These are phyloP conservation scores for Chlorella sorokiniana DNA, from an alignment of 139 green algal species.

Conservation along the genomic window DNA sequence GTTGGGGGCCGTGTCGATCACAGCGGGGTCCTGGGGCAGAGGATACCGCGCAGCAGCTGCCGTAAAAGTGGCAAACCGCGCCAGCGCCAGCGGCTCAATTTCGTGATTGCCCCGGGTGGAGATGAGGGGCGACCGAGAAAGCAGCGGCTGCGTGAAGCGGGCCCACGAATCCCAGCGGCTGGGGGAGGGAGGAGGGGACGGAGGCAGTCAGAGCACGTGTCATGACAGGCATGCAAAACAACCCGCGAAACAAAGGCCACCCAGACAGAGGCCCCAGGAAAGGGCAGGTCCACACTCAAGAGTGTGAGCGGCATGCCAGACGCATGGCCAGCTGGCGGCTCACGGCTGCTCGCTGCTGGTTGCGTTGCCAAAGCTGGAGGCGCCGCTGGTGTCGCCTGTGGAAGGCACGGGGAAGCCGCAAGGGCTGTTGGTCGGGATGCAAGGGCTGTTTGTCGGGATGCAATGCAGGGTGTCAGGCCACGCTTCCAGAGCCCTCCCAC, in stretches of 20 bases:
- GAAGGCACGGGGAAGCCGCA: no score
- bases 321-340: not conserved
- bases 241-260: not conserved
- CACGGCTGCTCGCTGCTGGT: not conserved
- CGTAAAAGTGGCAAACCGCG: not conserved
- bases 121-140: not conserved
- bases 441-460: no score
- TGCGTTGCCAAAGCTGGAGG: not conserved
- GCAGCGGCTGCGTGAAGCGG: constrained; percentile 2
- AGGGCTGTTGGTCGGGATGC: no score
- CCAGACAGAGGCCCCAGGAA: no score
- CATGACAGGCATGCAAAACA: not conserved
- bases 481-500: no score
- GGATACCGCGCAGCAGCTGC: not conserved
- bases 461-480: no score
- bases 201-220: not conserved
- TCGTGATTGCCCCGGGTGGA: not conserved
- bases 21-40: not conserved
- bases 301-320: not conserved
- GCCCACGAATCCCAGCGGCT: constrained; percentile 10
- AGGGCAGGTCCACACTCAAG: not conserved
- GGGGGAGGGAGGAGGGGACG: not conserved
- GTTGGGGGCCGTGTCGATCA: not conserved
- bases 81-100: constrained; percentile 10
- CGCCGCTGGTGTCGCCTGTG: not conserved